Conservation (phyloP, 768 basidiomycete genomes). For the Hericium erinaceus region DNA sequence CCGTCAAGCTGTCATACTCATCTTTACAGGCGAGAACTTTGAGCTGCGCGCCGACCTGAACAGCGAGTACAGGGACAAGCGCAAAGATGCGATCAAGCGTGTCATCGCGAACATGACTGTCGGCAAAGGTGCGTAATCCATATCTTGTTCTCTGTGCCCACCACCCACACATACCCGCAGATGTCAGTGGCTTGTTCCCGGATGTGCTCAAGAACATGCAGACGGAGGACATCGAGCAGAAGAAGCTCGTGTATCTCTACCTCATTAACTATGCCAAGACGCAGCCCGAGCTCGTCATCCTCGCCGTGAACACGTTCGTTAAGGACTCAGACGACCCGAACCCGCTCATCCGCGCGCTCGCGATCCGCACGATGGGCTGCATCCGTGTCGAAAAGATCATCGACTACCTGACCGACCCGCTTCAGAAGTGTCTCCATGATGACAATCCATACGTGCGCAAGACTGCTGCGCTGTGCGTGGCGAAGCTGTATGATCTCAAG, state of each 20-base stretch:
- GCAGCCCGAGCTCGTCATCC: conserved; percentile 96
- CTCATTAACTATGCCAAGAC: conserved; percentile 99
- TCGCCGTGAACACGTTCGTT: conserved; percentile 98
- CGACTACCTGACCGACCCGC: conserved; percentile 94
- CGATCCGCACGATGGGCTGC: conserved; percentile 97
- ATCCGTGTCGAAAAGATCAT: conserved; percentile 98
- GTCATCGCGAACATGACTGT: conserved; percentile 99
- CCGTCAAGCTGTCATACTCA: background rate
- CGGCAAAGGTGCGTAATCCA: conserved; percentile 70
- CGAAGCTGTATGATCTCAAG: conserved; percentile 95
- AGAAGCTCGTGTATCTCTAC: conserved; percentile 99
- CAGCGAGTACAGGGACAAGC: conserved; percentile 88
- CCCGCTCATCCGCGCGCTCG: conserved; percentile 90
- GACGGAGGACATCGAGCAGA: conserved; percentile 98
- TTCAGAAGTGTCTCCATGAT: conserved; percentile 86
- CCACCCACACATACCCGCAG: conserved; percentile 26
- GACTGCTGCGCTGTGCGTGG: conserved; percentile 94
- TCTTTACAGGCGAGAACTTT: conserved; percentile 76
- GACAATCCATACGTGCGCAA: conserved; percentile 98
- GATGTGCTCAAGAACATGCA: conserved; percentile 99
- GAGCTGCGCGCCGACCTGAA: conserved; percentile 96
- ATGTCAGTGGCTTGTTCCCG: conserved; percentile 91
- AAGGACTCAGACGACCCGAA: conserved; percentile 96
- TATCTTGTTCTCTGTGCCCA: background rate
- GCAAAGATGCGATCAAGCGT: conserved; percentile 97